Conservation (phyloP, 345 rosid genomes). For the Microcos paniculata region DNA sequence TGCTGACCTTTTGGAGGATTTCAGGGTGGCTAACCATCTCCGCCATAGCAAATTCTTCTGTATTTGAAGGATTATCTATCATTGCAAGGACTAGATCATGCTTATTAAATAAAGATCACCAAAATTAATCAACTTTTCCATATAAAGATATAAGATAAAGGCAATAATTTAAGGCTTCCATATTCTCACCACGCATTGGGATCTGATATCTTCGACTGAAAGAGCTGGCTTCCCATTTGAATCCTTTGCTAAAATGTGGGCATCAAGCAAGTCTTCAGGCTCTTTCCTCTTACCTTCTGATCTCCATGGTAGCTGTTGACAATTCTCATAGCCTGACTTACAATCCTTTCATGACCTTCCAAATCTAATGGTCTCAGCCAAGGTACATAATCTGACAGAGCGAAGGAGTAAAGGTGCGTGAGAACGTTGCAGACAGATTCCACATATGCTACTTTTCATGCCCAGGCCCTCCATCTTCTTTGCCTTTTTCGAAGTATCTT, state of each 20-base stretch:
- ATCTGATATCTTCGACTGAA: too few relatives aligned
- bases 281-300: background rate
- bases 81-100: background rate
- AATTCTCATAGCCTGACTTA: background rate
- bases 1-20: background rate
- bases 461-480: conserved; percentile 27
- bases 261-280: conserved; percentile 4
- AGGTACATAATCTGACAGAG: background rate
- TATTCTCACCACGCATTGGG: too few relatives aligned
- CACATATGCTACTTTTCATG: conserved; percentile 22
- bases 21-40: background rate
- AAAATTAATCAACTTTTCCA: background rate
- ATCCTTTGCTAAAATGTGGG: background rate
- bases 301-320: background rate
- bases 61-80: background rate
- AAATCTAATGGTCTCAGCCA: background rate
- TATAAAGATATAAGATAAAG: too few relatives aligned
- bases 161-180: background rate
- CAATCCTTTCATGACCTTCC: conserved; percentile 3
- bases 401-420: background rate
- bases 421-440: background rate
- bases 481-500: conserved; percentile 19
- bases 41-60: background rate
- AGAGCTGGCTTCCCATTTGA: too few relatives aligned
- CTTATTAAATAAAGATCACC: background rate